phyloP scores from a whole-genome alignment of 164 flowering plant species.

The Magnolia kwangsiensis region DNA sequence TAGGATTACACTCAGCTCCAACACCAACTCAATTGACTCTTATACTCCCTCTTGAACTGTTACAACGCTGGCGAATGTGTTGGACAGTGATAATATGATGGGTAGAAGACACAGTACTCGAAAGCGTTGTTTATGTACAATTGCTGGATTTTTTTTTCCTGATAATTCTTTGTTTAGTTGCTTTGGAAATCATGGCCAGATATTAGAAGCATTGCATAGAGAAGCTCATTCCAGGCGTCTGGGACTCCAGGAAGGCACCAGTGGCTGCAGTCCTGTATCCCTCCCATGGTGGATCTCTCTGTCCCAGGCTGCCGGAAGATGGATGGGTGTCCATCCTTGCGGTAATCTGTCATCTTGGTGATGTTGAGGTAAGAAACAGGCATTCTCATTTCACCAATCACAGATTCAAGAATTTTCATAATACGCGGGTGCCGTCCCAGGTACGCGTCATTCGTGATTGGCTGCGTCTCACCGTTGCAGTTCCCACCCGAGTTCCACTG shows the following conservation, averaged over 20 bases:
- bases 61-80: no score
- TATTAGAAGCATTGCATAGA: slow-evolving; percentile 5
- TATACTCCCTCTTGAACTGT: no score
- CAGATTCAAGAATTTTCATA: slow-evolving; percentile 51
- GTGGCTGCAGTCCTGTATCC: slow-evolving; percentile 55
- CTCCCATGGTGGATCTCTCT: slow-evolving; percentile 10
- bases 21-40: no score
- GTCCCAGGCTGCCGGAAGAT: slow-evolving; percentile 28
- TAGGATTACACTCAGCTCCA: no score
- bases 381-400: slow-evolving; percentile 45
- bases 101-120: no score
- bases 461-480: slow-evolving; percentile 46
- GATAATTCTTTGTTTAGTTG: no score
- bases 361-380: slow-evolving; percentile 54
- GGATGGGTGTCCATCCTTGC: slow-evolving; percentile 72
- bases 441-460: slow-evolving; percentile 33
- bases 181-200: not conserved
- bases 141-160: no score
- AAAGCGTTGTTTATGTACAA: no score
- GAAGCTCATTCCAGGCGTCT: slow-evolving; percentile 13
- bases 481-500: slow-evolving; percentile 63
- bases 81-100: no score
- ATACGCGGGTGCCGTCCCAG: slow-evolving; percentile 42
- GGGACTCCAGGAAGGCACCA: slow-evolving; percentile 15
- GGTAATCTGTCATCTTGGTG: slow-evolving; percentile 51